Evolutionary conservation across 1,284 basidiomycete species (phyloP).

Genomic region (Melampsora larici-populina): DNA sequence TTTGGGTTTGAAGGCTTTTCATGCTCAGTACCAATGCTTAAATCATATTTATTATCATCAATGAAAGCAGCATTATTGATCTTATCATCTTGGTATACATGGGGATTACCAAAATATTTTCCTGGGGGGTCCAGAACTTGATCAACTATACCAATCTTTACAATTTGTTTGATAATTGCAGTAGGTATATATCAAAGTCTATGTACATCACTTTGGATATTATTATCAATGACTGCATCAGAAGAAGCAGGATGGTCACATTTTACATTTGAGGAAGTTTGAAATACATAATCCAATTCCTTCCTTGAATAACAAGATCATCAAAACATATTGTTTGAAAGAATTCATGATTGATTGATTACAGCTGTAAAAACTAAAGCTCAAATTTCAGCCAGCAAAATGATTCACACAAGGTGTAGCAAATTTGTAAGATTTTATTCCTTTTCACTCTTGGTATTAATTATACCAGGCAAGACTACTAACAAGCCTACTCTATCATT

Average conservation of each 20-base stretch:
- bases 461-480: too few relatives aligned
- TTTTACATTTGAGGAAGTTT: constrained; percentile 52
- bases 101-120: constrained; percentile 46
- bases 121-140: constrained; percentile 24
- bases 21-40: constrained; percentile 48
- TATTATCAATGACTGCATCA: constrained; percentile 58
- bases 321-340: constrained; percentile 18
- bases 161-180: constrained; percentile 58
- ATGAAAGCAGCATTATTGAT: constrained; percentile 55
- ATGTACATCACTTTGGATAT: constrained; percentile 57
- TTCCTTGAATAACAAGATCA: constrained; percentile 10
- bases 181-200: constrained; percentile 58
- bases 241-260: constrained; percentile 59
- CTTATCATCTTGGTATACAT: constrained; percentile 58
- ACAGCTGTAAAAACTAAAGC: constrained; percentile 20
- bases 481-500: too few relatives aligned
- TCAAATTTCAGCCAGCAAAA: constrained; percentile 35
- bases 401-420: too few relatives aligned
- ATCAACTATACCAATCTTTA: constrained; percentile 52
- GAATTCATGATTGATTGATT: constrained; percentile 31
- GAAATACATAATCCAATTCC: background rate
- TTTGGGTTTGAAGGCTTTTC: constrained; percentile 41
- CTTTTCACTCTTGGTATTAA: too few relatives aligned
- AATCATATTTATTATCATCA: too few relatives aligned
- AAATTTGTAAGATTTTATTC: too few relatives aligned